A percentile compares a stretch with the other conserved stretches of the same genome.
phyloP scores from a whole-genome alignment of 2,329 filamentous ascomycete genomes.

The Magnaporthales sp. region DNA sequence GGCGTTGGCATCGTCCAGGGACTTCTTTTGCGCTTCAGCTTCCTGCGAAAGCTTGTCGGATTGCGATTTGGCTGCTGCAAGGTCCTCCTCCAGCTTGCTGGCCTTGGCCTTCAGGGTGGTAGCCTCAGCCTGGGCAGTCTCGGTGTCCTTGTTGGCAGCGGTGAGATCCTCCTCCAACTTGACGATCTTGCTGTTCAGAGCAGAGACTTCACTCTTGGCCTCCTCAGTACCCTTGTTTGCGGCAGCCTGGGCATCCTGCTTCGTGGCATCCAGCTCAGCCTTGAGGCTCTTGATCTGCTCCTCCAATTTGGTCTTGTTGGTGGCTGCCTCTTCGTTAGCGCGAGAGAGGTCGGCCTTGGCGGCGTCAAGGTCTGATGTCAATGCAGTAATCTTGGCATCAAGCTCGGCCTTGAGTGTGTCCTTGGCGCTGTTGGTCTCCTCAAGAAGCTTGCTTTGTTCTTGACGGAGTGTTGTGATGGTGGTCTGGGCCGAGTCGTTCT shows the following conservation, averaged over 20 bases:
- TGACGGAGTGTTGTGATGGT: constrained; percentile 7
- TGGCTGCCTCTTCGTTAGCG: background rate
- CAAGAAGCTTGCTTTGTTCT: constrained; percentile 5
- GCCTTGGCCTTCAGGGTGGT: constrained; percentile 3
- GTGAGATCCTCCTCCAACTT: background rate
- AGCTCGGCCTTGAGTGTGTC: constrained; percentile 5
- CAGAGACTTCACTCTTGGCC: background rate
- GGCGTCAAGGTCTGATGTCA: constrained; percentile 2
- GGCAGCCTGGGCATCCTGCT: constrained; percentile 6
- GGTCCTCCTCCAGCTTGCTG: constrained; percentile 3
- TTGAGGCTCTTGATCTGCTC: constrained; percentile 4
- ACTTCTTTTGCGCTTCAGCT: constrained; percentile 5
- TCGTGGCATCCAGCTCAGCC: constrained; percentile 5
- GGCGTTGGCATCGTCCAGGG: constrained; percentile 1
- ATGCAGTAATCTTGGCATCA: constrained; percentile 5
- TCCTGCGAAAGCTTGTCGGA: constrained; percentile 6
- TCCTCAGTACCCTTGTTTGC: constrained; percentile 3
- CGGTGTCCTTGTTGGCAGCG: background rate
- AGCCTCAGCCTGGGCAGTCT: background rate
- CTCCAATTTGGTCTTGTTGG: constrained; percentile 4
- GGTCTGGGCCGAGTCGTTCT: constrained; percentile 7
- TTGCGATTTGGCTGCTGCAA: constrained; percentile 1
- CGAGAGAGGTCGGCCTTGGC: constrained; percentile 5
- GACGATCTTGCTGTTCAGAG: background rate
- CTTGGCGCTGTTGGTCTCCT: constrained; percentile 4